Evolutionary conservation across 2,329 filamentous ascomycete genomes (phyloP).

Genomic region (Exophiala bonariae): DNA sequence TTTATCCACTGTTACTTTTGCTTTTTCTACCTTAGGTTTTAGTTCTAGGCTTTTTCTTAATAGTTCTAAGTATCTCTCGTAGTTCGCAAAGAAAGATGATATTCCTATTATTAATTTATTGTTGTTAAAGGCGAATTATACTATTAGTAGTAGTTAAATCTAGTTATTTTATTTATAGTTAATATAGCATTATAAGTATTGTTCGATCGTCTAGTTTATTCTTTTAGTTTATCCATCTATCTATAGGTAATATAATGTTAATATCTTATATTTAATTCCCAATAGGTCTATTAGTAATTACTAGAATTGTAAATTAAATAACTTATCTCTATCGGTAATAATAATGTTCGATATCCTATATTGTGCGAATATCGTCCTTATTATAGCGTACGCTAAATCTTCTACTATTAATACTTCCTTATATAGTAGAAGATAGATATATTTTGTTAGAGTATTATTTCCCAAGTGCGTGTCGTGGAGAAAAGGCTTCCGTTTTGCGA

Average conservation of each 20-base stretch:
- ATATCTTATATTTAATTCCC: conserved; percentile 7
- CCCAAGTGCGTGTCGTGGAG: conserved; percentile 5
- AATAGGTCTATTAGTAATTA: conserved; percentile 3
- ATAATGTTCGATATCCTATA: conserved; percentile 3
- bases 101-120: not conserved
- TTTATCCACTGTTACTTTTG: not conserved
- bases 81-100: conserved; percentile 4
- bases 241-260: conserved; percentile 2
- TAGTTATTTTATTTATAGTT: conserved; percentile 6
- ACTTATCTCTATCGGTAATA: conserved; percentile 6
- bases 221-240: conserved; percentile 1
- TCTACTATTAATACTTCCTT: not conserved
- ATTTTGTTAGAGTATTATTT: conserved; percentile 8
- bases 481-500: conserved; percentile 8
- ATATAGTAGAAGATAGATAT: conserved; percentile 3
- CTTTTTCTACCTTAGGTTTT: conserved; percentile 1
- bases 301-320: conserved; percentile 7
- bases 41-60: not conserved
- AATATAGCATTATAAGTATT: conserved; percentile 6
- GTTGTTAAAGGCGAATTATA: conserved; percentile 8
- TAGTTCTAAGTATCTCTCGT: not conserved
- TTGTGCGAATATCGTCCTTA: conserved; percentile 4
- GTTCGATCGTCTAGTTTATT: conserved; percentile 7
- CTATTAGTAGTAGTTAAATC: conserved; percentile 3
- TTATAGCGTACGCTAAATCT: conserved; percentile 1